Percentiles rank a stretch among this genome's conserved stretches.
These are phyloP conservation scores for Fomitopsis palustris DNA, from an alignment of 1,284 basidiomycete species.

Conservation along the genomic window DNA sequence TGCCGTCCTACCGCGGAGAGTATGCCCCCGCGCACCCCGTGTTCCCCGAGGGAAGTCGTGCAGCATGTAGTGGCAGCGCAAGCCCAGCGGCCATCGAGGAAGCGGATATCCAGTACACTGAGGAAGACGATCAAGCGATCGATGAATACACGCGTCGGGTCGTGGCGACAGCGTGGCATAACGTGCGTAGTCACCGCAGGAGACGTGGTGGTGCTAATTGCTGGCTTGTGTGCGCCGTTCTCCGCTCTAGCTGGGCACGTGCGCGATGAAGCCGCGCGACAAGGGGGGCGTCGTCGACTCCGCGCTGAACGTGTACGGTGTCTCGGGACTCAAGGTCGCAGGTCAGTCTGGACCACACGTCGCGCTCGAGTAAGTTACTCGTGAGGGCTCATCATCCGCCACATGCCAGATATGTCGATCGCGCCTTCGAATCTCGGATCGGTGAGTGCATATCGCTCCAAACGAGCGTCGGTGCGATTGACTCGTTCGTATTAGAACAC, in stretches of 20 bases:
- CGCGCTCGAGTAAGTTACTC: not conserved
- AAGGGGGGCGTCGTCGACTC: constrained; percentile 73
- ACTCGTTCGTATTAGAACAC: too few species aligned
- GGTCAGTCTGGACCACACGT: constrained; percentile 5
- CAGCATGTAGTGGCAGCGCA: constrained; percentile 2
- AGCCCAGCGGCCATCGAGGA: constrained; percentile 14
- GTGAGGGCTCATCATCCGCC: not conserved
- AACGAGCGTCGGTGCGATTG: too few species aligned
- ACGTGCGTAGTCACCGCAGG: not conserved
- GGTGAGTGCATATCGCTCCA: constrained; percentile 14
- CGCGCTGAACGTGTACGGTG: constrained; percentile 68
- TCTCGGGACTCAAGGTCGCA: constrained; percentile 59
- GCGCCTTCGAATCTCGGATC: constrained; percentile 43
- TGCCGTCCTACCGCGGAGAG: constrained; percentile 34
- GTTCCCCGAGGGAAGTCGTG: constrained; percentile 23
- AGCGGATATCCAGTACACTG: constrained; percentile 49
- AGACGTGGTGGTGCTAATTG: too few species aligned
- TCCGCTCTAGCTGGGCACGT: constrained; percentile 18
- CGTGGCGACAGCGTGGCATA: constrained; percentile 25
- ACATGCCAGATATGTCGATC: constrained; percentile 49
- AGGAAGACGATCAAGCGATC: constrained; percentile 61
- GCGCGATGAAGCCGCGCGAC: constrained; percentile 69
- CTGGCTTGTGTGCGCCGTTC: not conserved
- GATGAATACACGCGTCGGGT: constrained; percentile 50
- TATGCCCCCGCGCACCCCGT: constrained; percentile 24